Base-by-base conservation (phyloP, 441 rosid genomes). In the Erodium chrysanthum region DNA sequence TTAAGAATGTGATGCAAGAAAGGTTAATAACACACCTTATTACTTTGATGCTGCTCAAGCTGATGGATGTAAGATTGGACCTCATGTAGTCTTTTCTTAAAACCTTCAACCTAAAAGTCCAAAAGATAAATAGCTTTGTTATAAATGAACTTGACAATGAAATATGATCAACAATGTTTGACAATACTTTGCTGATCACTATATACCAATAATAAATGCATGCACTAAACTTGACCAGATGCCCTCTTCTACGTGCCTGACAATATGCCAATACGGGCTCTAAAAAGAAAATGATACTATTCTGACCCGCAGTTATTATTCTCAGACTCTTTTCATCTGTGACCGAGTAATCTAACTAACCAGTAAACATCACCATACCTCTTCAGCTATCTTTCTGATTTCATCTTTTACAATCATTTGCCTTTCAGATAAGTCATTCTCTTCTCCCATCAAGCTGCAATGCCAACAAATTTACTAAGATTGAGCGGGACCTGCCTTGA, bases 381-480 rank as follows among this genome's bases (percentile, higher is more conserved):
- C 88, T 59, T 87, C 85, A 52, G 71, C 79, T 27, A 90, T 83
- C 76, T 66, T 76, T 72, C 68, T 77, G 15, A 84, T 67, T 78
- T 86, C 91, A 80, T 71, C 78, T 70, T 18, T 78, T 80, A 50
- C 82, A 73, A 54, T 72, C 27, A 76, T 72, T 14, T 75, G 65
- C 21, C 76, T 76, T 73, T 90, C 91, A 33, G 71, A 65, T 37
- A 92, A 75, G 65, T 69, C 75, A 69, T 35, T 76, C 74, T 88
- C 97, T 68, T 91, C 95, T 66, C 82, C 88, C 77, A 80, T 84
- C 80, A 90, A 79, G 79, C 99, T 95, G 77, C 70, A 73, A 68
- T 33, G 71, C 65, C 66, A 73, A 68, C 62, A 20, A 46, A 60
- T 56, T 40, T 64, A 20, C 58, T 14, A 31, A 33, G 66, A 29